A percentile compares a stretch with the other conserved stretches of the same genome.
Evolutionary conservation across 257 asterid species (phyloP).

Genomic region (Lycium ferocissimum): DNA sequence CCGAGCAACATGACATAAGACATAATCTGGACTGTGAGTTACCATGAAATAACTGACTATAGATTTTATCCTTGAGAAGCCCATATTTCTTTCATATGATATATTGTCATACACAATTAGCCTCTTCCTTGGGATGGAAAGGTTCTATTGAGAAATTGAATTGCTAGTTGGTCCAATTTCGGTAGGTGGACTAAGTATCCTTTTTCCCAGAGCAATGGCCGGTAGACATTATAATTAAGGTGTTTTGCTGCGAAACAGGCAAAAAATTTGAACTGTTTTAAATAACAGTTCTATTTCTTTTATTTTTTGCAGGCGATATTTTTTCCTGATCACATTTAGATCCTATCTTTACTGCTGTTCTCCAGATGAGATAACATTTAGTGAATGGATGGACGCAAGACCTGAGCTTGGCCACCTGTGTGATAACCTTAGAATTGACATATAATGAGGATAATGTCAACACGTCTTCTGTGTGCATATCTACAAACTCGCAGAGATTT

Average conservation of each 20-base stretch:
- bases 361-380: slow-evolving; percentile 63
- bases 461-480: slow-evolving; percentile 6
- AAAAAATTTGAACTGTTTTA: background rate
- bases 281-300: slow-evolving; percentile 28
- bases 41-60: background rate
- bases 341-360: slow-evolving; percentile 81
- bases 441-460: slow-evolving; percentile 35
- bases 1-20: background rate
- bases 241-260: slow-evolving; percentile 4
- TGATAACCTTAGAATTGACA: slow-evolving; percentile 79
- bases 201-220: slow-evolving; percentile 15
- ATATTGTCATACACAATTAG: background rate
- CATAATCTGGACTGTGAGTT: background rate
- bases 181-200: background rate
- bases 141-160: background rate
- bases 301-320: slow-evolving; percentile 78
- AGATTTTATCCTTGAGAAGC: slow-evolving; percentile 1
- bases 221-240: slow-evolving; percentile 10
- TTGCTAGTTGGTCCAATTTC: background rate
- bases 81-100: slow-evolving; percentile 8
- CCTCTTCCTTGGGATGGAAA: slow-evolving; percentile 25
- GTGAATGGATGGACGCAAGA: slow-evolving; percentile 87
- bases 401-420: slow-evolving; percentile 97
- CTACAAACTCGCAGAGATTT: background rate
- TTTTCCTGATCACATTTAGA: slow-evolving; percentile 86